Conservation (phyloP, 2,329 filamentous ascomycete genomes). For the Polytolypa hystricis region DNA sequence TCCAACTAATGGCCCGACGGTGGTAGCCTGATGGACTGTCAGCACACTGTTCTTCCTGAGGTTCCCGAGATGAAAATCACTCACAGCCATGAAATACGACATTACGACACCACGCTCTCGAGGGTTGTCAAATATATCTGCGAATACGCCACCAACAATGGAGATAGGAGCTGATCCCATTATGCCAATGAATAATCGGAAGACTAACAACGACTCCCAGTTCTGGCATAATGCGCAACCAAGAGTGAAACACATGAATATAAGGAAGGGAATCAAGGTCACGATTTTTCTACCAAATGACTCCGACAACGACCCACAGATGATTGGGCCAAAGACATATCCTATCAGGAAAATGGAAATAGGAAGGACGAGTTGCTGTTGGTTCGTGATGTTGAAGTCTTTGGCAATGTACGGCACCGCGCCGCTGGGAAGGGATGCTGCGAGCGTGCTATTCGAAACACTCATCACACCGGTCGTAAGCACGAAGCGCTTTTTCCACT, state of each 20-base stretch:
- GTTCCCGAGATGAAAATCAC: slow-evolving; percentile 2
- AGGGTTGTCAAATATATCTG: slow-evolving; percentile 37
- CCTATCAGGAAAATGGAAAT: slow-evolving; percentile 33
- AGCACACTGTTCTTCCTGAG: neutral
- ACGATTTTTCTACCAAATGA: slow-evolving; percentile 31
- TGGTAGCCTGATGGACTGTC: slow-evolving; percentile 20
- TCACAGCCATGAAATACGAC: slow-evolving; percentile 34
- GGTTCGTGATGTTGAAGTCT: slow-evolving; percentile 23
- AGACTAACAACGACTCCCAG: slow-evolving; percentile 31
- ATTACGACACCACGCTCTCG: slow-evolving; percentile 32
- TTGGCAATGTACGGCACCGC: slow-evolving; percentile 27
- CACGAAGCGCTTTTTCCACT: slow-evolving; percentile 26
- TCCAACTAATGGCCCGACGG: slow-evolving; percentile 32
- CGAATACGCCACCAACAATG: slow-evolving; percentile 35
- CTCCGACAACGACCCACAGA: slow-evolving; percentile 36
- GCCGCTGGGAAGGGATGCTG: slow-evolving; percentile 30
- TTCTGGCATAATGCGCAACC: slow-evolving; percentile 34
- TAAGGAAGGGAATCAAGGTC: slow-evolving; percentile 41
- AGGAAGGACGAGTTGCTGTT: slow-evolving; percentile 26
- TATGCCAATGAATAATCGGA: slow-evolving; percentile 36
- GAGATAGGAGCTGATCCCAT: slow-evolving; percentile 36
- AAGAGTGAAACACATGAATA: slow-evolving; percentile 33
- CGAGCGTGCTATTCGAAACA: slow-evolving; percentile 32
- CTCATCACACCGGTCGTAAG: slow-evolving; percentile 21
- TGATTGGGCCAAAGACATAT: slow-evolving; percentile 32